These are phyloP conservation scores for Pinus albicaulis DNA, from an alignment of 75 land plant species.

Conservation along the genomic window DNA sequence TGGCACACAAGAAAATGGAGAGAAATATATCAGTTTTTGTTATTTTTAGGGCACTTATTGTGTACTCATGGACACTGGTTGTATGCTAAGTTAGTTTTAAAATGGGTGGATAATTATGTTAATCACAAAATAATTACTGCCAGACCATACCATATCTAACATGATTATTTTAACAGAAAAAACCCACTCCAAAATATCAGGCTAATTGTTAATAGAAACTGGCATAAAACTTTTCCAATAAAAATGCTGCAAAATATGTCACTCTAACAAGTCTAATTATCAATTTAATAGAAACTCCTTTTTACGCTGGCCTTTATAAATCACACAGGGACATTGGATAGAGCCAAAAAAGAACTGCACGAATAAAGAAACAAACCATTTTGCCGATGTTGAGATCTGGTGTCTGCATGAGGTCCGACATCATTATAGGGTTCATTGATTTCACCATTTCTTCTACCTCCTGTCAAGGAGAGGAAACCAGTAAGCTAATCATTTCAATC, in stretches of 20 bases:
- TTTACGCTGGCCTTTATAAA: background rate
- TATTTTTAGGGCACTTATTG: too few relatives aligned
- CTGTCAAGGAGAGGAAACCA: slow-evolving; percentile 14
- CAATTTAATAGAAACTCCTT: background rate
- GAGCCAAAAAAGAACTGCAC: background rate
- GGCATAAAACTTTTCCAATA: background rate
- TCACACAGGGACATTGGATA: background rate
- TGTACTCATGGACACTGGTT: too few relatives aligned
- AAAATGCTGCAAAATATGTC: background rate
- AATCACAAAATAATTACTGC: too few relatives aligned
- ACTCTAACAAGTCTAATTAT: background rate
- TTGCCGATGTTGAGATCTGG: background rate
- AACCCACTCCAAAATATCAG: too few relatives aligned
- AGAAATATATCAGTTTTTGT: too few relatives aligned
- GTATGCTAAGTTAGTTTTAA: too few relatives aligned
- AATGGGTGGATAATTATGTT: too few relatives aligned
- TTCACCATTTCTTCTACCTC: slow-evolving; percentile 57
- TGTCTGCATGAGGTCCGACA: slow-evolving; percentile 40
- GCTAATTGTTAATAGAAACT: background rate
- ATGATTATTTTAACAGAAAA: too few relatives aligned
- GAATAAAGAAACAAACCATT: background rate
- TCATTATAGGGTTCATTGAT: slow-evolving; percentile 53
- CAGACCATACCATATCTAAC: too few relatives aligned
- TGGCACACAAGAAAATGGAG: too few relatives aligned
- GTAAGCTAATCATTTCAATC: too few relatives aligned